phyloP scores from a whole-genome alignment of 352 stramenopile species.

The Phytophthora cryptogea region DNA sequence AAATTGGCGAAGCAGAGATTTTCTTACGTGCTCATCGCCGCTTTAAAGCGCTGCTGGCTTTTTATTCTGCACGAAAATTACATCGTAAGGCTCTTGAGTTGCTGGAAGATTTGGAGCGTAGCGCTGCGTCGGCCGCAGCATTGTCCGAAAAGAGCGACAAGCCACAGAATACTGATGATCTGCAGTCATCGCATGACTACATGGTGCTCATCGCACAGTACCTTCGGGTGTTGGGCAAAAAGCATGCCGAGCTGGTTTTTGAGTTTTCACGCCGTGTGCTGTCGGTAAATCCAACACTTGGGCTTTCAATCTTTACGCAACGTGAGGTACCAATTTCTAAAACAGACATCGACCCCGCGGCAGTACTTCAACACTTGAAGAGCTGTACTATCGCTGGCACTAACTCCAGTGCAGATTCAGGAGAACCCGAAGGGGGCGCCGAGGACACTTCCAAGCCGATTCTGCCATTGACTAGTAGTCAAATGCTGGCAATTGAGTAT shows the following conservation, averaged over 20 bases:
- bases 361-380: constrained; percentile 73
- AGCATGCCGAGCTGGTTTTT: constrained; percentile 74
- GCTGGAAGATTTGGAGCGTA: constrained; percentile 78
- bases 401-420: background rate
- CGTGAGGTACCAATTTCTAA: constrained; percentile 50
- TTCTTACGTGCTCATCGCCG: constrained; percentile 73
- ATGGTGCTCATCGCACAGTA: constrained; percentile 70
- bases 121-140: constrained; percentile 33
- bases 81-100: constrained; percentile 84
- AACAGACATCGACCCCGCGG: constrained; percentile 66
- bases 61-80: constrained; percentile 73
- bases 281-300: constrained; percentile 52
- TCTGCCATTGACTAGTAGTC: constrained; percentile 61
- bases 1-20: constrained; percentile 76
- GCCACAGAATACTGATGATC: constrained; percentile 4
- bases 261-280: constrained; percentile 82
- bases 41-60: constrained; percentile 62
- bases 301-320: constrained; percentile 81
- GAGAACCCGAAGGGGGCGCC: constrained; percentile 13
- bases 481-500: constrained; percentile 81
- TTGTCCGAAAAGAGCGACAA: constrained; percentile 6
- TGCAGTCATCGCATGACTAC: constrained; percentile 55
- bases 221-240: constrained; percentile 62
- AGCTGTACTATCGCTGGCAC: constrained; percentile 41
- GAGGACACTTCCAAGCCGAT: constrained; percentile 17